Percentiles rank a stretch among this genome's conserved stretches.
phyloP scores from a whole-genome alignment of 1,284 basidiomycete genomes.

The Microbotryomycetes sp. region DNA sequence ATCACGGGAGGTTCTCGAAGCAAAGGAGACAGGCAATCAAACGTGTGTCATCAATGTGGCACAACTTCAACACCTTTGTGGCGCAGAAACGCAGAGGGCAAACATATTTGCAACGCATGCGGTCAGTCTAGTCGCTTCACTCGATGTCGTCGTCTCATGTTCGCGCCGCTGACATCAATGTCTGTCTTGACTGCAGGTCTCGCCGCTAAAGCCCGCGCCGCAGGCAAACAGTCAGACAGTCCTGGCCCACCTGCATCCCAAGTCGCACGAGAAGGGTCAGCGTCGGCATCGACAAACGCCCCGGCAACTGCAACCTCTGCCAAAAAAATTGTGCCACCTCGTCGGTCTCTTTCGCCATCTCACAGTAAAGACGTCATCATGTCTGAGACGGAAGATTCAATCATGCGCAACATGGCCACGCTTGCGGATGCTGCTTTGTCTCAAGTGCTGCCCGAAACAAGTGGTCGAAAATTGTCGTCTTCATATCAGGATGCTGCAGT shows the following conservation, averaged over 20 bases:
- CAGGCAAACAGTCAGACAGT: not conserved
- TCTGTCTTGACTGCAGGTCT: not conserved
- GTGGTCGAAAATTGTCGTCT: too few species aligned
- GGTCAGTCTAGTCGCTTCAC: slow-evolving; percentile 51
- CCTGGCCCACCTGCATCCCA: too few species aligned
- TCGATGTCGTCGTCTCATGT: not conserved
- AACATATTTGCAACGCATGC: slow-evolving; percentile 76
- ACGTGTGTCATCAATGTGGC: slow-evolving; percentile 79
- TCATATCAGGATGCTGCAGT: too few species aligned
- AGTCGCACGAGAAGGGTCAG: not conserved
- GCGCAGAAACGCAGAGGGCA: slow-evolving; percentile 85
- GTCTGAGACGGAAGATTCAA: not conserved
- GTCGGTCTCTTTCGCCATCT: too few species aligned
- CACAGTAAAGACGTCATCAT: too few species aligned
- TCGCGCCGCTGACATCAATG: not conserved
- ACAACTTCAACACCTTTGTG: slow-evolving; percentile 89
- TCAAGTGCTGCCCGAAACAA: too few species aligned
- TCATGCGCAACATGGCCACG: not conserved
- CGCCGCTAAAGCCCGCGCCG: slow-evolving; percentile 17
- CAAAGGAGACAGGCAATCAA: slow-evolving; percentile 8
- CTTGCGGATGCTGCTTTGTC: not conserved
- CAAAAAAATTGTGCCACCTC: too few species aligned
- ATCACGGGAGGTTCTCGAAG: too few species aligned
- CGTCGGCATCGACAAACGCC: too few species aligned
- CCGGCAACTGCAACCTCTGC: too few species aligned